A percentile compares a stretch with the other conserved stretches of the same genome.
Evolutionary conservation across 305 asterid species (phyloP).

Genomic region (Fraxinus paxiana): DNA sequence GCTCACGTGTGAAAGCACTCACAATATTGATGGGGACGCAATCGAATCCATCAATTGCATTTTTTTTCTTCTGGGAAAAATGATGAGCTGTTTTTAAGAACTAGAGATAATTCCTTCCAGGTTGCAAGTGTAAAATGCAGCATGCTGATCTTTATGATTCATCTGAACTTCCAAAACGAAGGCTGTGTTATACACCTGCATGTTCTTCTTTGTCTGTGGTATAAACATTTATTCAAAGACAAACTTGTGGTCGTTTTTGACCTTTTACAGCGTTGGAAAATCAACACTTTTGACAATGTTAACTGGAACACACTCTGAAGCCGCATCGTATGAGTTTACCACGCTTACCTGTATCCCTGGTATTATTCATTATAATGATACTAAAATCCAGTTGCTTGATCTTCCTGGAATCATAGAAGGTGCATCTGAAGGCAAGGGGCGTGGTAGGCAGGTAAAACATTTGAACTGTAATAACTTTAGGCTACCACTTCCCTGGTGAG

Average conservation of each 20-base stretch:
- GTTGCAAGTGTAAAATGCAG: background rate
- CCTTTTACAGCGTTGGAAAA: constrained; percentile 67
- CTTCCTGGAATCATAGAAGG: constrained; percentile 99
- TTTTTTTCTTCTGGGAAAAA: background rate
- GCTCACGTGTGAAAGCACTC: background rate
- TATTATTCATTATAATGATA: constrained; percentile 87
- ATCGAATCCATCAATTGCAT: background rate
- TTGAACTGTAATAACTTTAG: constrained; percentile 7
- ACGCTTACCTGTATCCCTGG: constrained; percentile 99
- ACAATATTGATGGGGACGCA: background rate
- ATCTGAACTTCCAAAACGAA: background rate
- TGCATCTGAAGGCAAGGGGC: constrained; percentile 99
- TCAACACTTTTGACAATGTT: constrained; percentile 87
- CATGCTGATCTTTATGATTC: background rate
- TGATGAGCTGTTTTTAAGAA: background rate
- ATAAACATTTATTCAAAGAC: background rate
- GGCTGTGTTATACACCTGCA: background rate
- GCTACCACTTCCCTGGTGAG: constrained; percentile 2
- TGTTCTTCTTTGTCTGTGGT: background rate
- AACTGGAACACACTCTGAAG: constrained; percentile 98
- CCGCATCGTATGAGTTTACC: constrained; percentile 95
- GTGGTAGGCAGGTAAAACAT: constrained; percentile 86
- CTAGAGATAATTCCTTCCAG: background rate
- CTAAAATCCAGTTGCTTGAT: constrained; percentile 97
- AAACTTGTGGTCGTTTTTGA: background rate